Base-by-base conservation (phyloP, 768 basidiomycete genomes). In the Lactifluus rugatus region DNA sequence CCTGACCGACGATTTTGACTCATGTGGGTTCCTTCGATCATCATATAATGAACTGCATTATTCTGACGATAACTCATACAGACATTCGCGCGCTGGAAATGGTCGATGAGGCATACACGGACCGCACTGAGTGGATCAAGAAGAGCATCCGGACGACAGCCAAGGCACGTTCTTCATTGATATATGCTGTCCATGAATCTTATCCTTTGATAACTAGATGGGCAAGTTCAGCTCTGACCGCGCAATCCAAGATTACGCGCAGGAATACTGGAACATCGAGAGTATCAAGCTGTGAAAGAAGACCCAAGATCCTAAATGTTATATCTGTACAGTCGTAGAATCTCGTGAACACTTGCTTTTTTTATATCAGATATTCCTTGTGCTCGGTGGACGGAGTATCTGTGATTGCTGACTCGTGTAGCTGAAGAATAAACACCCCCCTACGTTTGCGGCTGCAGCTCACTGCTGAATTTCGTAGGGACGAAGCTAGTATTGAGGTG, bases 161-260 rank as follows among this genome's bases (percentile, higher is more conserved):
- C 36, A 89, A 87, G 77, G 83, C 82, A 57, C 9, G 61, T 62
- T 54, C 14, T 14, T 6, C 17, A 3, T 26, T 37, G 26, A 13
- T 53, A 28, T 17, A 7, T 41, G 16, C 25, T n/a, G 21, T 19
- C 50, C 41, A 5, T 26, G 14, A 11, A 41, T 45, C 32, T 11
- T 36, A 44, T 23, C 16, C 25, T 25, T 51, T 25, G 16, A 32
- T 59, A 32, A 56, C 49, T 64, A 86, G 82, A 97, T 96, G 93
- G 93, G 93, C 70, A 94, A 93, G 68, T 97, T 97, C 77, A 93
- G 91, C 70, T 90, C 89, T 34, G 95, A 98, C 69, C 80, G 94
- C 52, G 89, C 92, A 3, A 94, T 96, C 67, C 82, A 83, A 64
- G 88, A 93, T 69, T 95, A 95, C 66, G 93, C 92, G 1, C 92